Conservation (phyloP, 345 rosid genomes). For the Cochlearia excelsa region DNA sequence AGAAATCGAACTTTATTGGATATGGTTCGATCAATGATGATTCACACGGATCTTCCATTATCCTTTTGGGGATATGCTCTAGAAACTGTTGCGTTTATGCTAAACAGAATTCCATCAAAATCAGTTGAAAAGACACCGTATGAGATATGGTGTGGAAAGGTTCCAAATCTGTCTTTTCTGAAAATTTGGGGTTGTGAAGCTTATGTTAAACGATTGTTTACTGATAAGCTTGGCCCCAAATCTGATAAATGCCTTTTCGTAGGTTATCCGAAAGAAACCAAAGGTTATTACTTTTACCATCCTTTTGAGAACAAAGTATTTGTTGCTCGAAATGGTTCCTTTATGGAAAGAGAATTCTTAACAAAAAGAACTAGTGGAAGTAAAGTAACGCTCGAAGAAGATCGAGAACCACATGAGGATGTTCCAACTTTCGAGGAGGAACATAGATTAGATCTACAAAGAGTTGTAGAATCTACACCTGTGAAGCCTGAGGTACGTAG, state of each 20-base stretch:
- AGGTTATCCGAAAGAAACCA: not conserved
- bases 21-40: not conserved
- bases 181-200: not conserved
- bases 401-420: not conserved
- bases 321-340: not conserved
- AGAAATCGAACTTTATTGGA: not conserved
- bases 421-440: not conserved
- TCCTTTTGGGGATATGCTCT: not conserved
- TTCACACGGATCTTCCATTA: not conserved
- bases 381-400: not conserved
- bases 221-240: not conserved
- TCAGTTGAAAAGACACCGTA: not conserved
- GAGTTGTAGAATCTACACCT: not conserved
- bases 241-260: not conserved
- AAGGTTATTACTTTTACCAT: too few species aligned
- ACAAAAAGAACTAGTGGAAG: not conserved
- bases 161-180: not conserved
- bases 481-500: not conserved
- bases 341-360: not conserved
- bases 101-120: not conserved
- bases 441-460: not conserved
- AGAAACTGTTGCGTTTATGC: not conserved
- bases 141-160: not conserved
- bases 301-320: not conserved
- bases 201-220: not conserved